phyloP scores from a whole-genome alignment of 75 land plant genomes.

The Chamaecyparis obtusa region DNA sequence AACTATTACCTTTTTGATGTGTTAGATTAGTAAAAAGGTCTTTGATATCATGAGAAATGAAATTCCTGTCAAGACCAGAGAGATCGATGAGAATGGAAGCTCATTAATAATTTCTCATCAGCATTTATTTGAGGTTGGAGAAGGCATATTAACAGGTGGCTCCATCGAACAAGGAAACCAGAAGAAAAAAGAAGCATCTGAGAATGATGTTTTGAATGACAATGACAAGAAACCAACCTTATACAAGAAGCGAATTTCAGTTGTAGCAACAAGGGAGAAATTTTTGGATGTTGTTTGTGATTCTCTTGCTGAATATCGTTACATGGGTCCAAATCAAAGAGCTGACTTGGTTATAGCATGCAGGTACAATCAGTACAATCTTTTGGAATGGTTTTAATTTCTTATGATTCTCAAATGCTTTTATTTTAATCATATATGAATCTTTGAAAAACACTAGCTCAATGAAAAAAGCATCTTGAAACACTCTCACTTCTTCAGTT shows the following conservation, averaged over 20 bases:
- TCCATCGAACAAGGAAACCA: constrained; percentile 1
- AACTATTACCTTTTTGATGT: background rate
- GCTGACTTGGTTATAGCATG: constrained; percentile 37
- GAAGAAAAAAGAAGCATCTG: background rate
- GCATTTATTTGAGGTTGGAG: constrained; percentile 8
- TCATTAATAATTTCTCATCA: constrained; percentile 5
- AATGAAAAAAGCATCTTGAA: background rate
- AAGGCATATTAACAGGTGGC: constrained; percentile 8
- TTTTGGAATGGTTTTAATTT: background rate
- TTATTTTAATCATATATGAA: background rate
- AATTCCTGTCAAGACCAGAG: constrained; percentile 17
- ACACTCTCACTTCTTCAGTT: background rate
- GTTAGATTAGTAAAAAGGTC: constrained; percentile 40
- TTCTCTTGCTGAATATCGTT: constrained; percentile 35
- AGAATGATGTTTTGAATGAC: constrained; percentile 6
- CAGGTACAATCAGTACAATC: constrained; percentile 20
- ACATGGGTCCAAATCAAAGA: constrained; percentile 46
- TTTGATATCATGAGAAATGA: constrained; percentile 29
- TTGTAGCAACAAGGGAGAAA: constrained; percentile 25
- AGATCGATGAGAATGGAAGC: constrained; percentile 10
- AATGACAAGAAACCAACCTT: constrained; percentile 12
- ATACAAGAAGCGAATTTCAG: constrained; percentile 29
- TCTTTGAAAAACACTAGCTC: background rate
- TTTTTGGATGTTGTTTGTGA: constrained; percentile 50
- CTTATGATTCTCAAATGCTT: background rate